phyloP scores from a whole-genome alignment of 495 filamentous ascomycete genomes.

The Penicillium paxilli region DNA sequence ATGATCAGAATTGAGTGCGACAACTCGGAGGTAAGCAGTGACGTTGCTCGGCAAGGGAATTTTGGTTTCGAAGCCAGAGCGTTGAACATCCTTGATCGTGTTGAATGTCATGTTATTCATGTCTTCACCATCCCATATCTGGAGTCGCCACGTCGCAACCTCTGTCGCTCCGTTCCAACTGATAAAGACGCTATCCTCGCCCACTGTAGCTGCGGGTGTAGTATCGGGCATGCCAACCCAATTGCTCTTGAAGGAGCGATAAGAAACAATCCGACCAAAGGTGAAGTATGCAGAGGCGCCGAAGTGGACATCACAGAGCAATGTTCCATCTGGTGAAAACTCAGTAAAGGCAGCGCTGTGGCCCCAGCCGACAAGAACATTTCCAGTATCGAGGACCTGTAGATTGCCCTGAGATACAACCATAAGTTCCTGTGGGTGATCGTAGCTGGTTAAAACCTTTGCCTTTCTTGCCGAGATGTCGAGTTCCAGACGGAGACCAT shows the following conservation, averaged over 20 bases:
- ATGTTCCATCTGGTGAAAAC: slow-evolving; percentile 48
- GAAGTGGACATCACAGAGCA: slow-evolving; percentile 46
- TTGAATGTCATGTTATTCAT: slow-evolving; percentile 19
- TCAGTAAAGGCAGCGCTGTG: slow-evolving; percentile 57
- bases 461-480: slow-evolving; percentile 22
- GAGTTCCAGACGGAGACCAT: slow-evolving; percentile 32
- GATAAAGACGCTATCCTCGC: slow-evolving; percentile 30
- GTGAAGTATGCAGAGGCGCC: slow-evolving; percentile 38
- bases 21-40: slow-evolving; percentile 17
- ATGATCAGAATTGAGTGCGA: slow-evolving; percentile 14
- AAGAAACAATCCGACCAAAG: slow-evolving; percentile 39
- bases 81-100: slow-evolving; percentile 8
- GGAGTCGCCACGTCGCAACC: slow-evolving; percentile 36
- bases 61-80: slow-evolving; percentile 23
- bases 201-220: slow-evolving; percentile 25
- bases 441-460: slow-evolving; percentile 24
- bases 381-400: slow-evolving; percentile 53
- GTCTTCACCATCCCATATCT: slow-evolving; percentile 26
- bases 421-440: slow-evolving; percentile 34
- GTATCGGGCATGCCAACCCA: slow-evolving; percentile 39
- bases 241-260: slow-evolving; percentile 33
- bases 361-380: slow-evolving; percentile 60
- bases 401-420: slow-evolving; percentile 59
- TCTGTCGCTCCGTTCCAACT: slow-evolving; percentile 53
- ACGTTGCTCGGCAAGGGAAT: slow-evolving; percentile 9